A percentile compares a stretch with the other conserved stretches of the same genome.
Conservation (phyloP, 148 eudicot genomes). For the Cornus florida region DNA sequence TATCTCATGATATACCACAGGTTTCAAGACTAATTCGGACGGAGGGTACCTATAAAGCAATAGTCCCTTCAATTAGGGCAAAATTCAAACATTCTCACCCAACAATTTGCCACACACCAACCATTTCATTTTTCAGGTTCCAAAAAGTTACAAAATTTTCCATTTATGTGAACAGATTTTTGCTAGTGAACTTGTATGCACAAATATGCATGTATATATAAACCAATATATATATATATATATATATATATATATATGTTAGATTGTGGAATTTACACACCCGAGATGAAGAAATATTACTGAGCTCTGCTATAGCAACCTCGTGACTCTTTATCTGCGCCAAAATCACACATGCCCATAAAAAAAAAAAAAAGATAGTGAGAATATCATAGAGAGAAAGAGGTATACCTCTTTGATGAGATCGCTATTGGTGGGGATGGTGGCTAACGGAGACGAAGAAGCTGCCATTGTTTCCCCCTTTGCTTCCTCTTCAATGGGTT, state of each 20-base stretch:
- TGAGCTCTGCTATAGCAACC: slow-evolving; percentile 79
- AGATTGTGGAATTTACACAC: slow-evolving; percentile 18
- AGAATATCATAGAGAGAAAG: not conserved
- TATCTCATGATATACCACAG: too few species aligned
- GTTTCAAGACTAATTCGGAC: too few species aligned
- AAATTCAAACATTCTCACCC: not conserved
- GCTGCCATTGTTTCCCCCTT: slow-evolving; percentile 3
- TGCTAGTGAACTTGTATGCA: not conserved
- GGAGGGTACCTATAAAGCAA: too few species aligned
- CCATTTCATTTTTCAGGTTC: not conserved
- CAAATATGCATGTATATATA: not conserved
- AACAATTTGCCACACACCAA: too few species aligned
- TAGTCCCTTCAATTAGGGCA: too few species aligned
- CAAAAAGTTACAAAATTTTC: not conserved
- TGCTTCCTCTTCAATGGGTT: not conserved
- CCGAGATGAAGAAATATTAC: slow-evolving; percentile 51
- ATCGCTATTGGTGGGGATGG: not conserved
- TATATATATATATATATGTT: not conserved
- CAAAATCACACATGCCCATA: not conserved
- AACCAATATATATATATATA: not conserved
- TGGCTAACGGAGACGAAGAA: not conserved
- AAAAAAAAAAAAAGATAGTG: not conserved
- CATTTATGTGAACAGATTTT: too few species aligned
- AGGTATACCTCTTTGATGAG: slow-evolving; percentile 6
- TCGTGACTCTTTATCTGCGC: slow-evolving; percentile 59